Percentiles rank a stretch among this genome's conserved stretches.
phyloP scores from a whole-genome alignment of 2,329 filamentous ascomycete species.

The Penicillium occitanis region DNA sequence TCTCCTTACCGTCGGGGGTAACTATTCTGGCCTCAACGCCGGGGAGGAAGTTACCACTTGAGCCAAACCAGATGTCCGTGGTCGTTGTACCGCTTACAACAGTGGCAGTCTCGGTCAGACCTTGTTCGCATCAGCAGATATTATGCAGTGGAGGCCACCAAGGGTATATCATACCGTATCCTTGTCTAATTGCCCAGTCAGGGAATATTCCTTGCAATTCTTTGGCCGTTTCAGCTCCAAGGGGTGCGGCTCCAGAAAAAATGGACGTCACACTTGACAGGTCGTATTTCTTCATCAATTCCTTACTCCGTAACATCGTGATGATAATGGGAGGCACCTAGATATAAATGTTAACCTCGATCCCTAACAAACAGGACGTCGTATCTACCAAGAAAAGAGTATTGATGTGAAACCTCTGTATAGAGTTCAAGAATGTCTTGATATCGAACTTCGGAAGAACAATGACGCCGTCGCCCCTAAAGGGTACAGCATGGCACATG shows the following conservation, averaged over 20 bases:
- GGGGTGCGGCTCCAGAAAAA: slow-evolving; percentile 75
- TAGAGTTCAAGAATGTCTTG: slow-evolving; percentile 59
- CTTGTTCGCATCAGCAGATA: slow-evolving; percentile 38
- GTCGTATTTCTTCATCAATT: slow-evolving; percentile 65
- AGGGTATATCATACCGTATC: slow-evolving; percentile 57
- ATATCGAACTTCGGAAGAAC: slow-evolving; percentile 74
- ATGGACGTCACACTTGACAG: slow-evolving; percentile 64
- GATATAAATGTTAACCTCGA: not conserved
- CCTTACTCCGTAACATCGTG: slow-evolving; percentile 65
- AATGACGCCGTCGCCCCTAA: slow-evolving; percentile 70
- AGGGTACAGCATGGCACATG: slow-evolving; percentile 64
- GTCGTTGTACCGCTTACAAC: slow-evolving; percentile 60
- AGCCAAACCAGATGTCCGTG: slow-evolving; percentile 68
- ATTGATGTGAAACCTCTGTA: slow-evolving; percentile 68
- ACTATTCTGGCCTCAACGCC: slow-evolving; percentile 66
- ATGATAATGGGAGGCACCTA: slow-evolving; percentile 81
- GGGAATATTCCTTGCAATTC: slow-evolving; percentile 64
- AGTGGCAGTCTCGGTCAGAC: slow-evolving; percentile 74
- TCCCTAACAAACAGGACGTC: not conserved
- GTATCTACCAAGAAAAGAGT: slow-evolving; percentile 62
- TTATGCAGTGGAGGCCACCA: not conserved
- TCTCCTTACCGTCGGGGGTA: slow-evolving; percentile 66
- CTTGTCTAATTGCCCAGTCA: slow-evolving; percentile 66
- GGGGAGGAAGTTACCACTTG: slow-evolving; percentile 69
- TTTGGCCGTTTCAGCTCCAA: slow-evolving; percentile 69